Conservation (phyloP, 1,139 yeast genomes). For the Suhomyces bribrorum region DNA sequence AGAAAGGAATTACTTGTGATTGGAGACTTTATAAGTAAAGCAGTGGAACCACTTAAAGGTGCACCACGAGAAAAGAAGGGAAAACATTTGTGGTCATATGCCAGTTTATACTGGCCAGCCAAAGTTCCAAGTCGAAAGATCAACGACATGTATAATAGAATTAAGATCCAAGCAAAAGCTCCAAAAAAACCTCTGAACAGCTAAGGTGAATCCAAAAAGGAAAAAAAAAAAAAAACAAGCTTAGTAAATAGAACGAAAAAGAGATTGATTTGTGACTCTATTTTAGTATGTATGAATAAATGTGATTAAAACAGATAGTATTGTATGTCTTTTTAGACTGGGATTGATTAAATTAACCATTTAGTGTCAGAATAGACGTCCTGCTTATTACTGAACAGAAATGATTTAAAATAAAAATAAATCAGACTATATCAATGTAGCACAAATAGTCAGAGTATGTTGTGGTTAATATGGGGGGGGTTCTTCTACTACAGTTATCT, state of each 20-base stretch:
- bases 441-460: too few relatives aligned
- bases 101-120: constrained; percentile 92
- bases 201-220: constrained; percentile 14
- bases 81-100: constrained; percentile 88
- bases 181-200: constrained; percentile 9
- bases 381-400: too few relatives aligned
- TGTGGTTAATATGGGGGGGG: too few relatives aligned
- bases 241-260: too few relatives aligned
- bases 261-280: too few relatives aligned
- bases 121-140: constrained; percentile 81
- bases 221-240: neutral
- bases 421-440: too few relatives aligned
- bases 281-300: neutral
- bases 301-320: neutral
- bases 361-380: too few relatives aligned
- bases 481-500: too few relatives aligned
- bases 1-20: constrained; percentile 75
- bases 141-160: constrained; percentile 79
- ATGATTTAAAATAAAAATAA: too few relatives aligned
- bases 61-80: constrained; percentile 33
- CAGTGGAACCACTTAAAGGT: constrained; percentile 5
- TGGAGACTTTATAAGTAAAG: constrained; percentile 62
- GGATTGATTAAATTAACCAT: too few relatives aligned
- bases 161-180: constrained; percentile 28
- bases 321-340: too few relatives aligned